Base-by-base conservation (phyloP, 1,139 yeast species). In the Protomyces macrosporus region DNA sequence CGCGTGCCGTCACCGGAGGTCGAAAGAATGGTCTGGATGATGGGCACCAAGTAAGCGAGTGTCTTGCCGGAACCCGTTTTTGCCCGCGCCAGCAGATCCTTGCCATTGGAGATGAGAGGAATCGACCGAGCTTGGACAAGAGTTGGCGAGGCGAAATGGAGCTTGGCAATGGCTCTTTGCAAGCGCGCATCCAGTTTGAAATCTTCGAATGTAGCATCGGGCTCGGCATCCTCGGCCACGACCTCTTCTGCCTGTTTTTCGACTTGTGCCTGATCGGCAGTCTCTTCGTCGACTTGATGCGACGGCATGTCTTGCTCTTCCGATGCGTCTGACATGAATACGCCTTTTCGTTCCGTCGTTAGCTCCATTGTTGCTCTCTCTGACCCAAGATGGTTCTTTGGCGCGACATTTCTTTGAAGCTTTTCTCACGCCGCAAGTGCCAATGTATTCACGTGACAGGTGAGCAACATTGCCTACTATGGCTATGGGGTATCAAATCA, bases 61-160 rank as follows among this genome's bases (percentile, higher is more conserved):
- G 97, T 90, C 74, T 90, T 90, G 69, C 97, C 97, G 2, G 95
- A 87, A 6, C 97, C 97, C 1, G 97, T 90, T 48, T 88, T 84
- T 16, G 97, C 96, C 71, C 88, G 84, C 37, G 96, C 96, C 45
- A 90, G 86, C 68, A 90, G 86, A 73, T 90, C 96, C 75, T 90
- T 84, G 71, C 86, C 87, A 69, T 88, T 95, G 63, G 93, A 76
- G 1, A 98, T 97, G 64, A 93, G 77, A 39, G 96, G 97, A 66
- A 93, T 89, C n/a, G 96, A 90, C 74, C 85, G 86, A 6, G 95
- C 84, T 77, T 93, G 98, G 63, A 93, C 87, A 66, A 89, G 80
- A 1, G 98, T 95, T 9, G 98, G 98, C 71, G 86, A 85, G 66
- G 81, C 83, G 76, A 85, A 90, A 3, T 96, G 96, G 70, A 85